Percentiles rank a stretch among this genome's conserved stretches.
These are phyloP conservation scores for Cutaneotrichosporon curvatum DNA, from an alignment of 1,284 basidiomycete genomes.

Conservation along the genomic window DNA sequence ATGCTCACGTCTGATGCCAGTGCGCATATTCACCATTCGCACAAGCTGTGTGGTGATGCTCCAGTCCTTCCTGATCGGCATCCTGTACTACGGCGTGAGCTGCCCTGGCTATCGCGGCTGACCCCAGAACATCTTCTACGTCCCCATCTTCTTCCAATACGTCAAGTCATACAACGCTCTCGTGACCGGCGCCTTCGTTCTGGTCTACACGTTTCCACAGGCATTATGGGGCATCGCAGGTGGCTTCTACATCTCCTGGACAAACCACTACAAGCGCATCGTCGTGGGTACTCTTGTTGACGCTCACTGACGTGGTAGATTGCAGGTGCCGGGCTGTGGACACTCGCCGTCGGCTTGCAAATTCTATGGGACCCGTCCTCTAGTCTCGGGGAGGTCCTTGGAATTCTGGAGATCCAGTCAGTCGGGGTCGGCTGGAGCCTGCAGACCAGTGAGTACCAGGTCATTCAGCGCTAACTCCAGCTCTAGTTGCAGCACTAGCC, in stretches of 20 bases:
- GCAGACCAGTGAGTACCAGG: slow-evolving; percentile 22
- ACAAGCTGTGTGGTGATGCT: slow-evolving; percentile 22
- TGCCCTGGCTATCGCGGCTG: not conserved
- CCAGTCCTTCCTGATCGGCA: slow-evolving; percentile 31
- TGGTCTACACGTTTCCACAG: slow-evolving; percentile 28
- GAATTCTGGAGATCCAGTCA: slow-evolving; percentile 20
- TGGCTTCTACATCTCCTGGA: slow-evolving; percentile 21
- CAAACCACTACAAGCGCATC: slow-evolving; percentile 26
- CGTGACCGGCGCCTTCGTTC: slow-evolving; percentile 23
- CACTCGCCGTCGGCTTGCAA: slow-evolving; percentile 19
- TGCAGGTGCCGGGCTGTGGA: slow-evolving; percentile 21
- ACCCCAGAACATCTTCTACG: slow-evolving; percentile 28
- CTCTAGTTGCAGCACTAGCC: slow-evolving; percentile 25
- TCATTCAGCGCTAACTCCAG: slow-evolving; percentile 5
- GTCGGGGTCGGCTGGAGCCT: slow-evolving; percentile 24
- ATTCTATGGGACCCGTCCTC: slow-evolving; percentile 16
- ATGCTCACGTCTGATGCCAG: slow-evolving; percentile 10
- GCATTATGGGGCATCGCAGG: slow-evolving; percentile 18
- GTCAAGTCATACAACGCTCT: slow-evolving; percentile 28
- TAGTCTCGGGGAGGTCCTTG: slow-evolving; percentile 13
- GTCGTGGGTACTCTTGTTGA: slow-evolving; percentile 16
- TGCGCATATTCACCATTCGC: slow-evolving; percentile 24
- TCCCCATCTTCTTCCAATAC: slow-evolving; percentile 34
- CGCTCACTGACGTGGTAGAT: slow-evolving; percentile 7
- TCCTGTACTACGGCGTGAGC: slow-evolving; percentile 29